Evolutionary conservation across 1,284 basidiomycete genomes (phyloP).

Genomic region (Lentinus polychrous): DNA sequence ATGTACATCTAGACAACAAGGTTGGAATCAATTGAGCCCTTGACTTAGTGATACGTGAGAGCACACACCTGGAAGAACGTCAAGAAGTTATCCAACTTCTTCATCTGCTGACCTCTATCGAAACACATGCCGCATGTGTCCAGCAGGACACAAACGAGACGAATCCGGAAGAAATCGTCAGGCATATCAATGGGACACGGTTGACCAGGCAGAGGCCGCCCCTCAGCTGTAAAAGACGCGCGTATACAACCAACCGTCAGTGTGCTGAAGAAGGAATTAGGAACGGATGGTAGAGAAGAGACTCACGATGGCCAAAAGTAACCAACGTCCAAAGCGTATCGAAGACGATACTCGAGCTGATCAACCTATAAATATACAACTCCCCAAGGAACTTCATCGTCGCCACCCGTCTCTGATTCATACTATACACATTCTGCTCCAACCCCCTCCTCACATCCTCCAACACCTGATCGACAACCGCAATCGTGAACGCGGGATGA

Average conservation of each 20-base stretch:
- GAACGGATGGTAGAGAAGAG: constrained; percentile 5
- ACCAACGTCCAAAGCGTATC: constrained; percentile 92
- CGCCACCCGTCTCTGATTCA: constrained; percentile 89
- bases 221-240: constrained; percentile 55
- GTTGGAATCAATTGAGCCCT: neutral
- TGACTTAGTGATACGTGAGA: neutral
- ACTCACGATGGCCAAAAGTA: constrained; percentile 94
- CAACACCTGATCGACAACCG: constrained; percentile 89
- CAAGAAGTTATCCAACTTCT: constrained; percentile 90
- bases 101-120: constrained; percentile 84
- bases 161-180: constrained; percentile 93
- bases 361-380: constrained; percentile 93
- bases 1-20: constrained; percentile 70
- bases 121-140: constrained; percentile 99
- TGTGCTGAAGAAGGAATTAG: constrained; percentile 2
- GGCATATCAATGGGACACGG: constrained; percentile 79
- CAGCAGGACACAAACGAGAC: constrained; percentile 86
- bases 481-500: constrained; percentile 82
- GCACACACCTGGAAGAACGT: constrained; percentile 82
- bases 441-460: constrained; percentile 89
- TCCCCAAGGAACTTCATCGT: constrained; percentile 94
- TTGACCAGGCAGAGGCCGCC: constrained; percentile 81
- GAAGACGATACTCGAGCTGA: constrained; percentile 86
- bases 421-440: constrained; percentile 93
- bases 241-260: constrained; percentile 11